Evolutionary conservation across 2,329 filamentous ascomycete species (phyloP), one percentile per base, ranked within the genome.

Genomic region (Sclerotinia nivalis): DNA sequence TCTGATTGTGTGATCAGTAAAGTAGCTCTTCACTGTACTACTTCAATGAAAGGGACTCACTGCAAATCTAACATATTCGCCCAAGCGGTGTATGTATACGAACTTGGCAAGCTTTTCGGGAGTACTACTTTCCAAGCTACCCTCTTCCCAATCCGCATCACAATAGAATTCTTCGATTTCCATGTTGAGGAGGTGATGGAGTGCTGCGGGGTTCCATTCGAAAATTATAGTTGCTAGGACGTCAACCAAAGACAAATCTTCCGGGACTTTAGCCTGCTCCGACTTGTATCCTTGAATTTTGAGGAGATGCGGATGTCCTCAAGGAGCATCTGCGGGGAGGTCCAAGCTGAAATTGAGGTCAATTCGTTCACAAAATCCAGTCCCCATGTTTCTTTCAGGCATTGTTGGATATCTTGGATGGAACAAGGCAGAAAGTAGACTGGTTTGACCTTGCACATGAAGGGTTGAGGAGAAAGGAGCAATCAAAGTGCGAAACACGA

Each of bases 91-190:
- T 43, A 59, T 40, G 56, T 43, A 59, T 25, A 25, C 2, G 7
- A 59, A 25, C 15, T 8, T 25, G 1, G 20, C 9, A 18, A 0
- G 22, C 4, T 1, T 22, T 49, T 22, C 6, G 22, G 9, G n/a
- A n/a, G 49, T 1, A 10, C 10, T 2, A 15, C 15, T 1, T 15
- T n/a, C 1, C 13, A 9, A 4, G 5, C 1, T 20, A 9, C 8
- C 13, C 4, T 25, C 0, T 28, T 6, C 22, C 56, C n/a, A 43
- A 20, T 20, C 1, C 15, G 34, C 34, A 18, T 13, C 34, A 59
- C 37, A 59, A 59, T 43, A 59, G n/a, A 59, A 59, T 59, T 59
- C 22, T 43, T 59, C 37, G 1, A 1, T 20, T 43, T 43, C 13
- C 9, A 43, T 9, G 15, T 59, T 12, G 34, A 59, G 56, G 15